phyloP scores from a whole-genome alignment of 768 basidiomycete species.

The Russula sp. region DNA sequence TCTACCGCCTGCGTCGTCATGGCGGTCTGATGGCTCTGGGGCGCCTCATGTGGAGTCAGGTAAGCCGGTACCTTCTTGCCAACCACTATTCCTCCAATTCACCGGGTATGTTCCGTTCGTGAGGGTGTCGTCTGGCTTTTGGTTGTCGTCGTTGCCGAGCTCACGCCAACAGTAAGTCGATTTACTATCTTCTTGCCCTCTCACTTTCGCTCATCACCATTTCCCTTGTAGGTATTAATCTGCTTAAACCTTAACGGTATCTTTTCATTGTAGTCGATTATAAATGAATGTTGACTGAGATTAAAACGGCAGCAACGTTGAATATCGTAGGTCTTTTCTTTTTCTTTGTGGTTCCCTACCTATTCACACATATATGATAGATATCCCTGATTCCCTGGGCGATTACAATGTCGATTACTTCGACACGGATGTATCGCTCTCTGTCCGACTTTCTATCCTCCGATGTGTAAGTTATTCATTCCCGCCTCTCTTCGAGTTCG shows the following conservation, averaged over 20 bases:
- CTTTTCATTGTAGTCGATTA: not conserved
- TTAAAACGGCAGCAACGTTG: not conserved
- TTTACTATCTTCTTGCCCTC: not conserved
- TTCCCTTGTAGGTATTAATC: not conserved
- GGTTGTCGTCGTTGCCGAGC: not conserved
- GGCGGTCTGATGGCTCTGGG: not conserved
- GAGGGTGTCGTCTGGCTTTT: constrained; percentile 1
- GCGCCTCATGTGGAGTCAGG: constrained; percentile 5
- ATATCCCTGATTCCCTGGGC: not conserved
- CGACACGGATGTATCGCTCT: constrained; percentile 3
- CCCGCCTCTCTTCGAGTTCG: not conserved
- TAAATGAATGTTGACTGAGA: not conserved
- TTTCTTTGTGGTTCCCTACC: not conserved
- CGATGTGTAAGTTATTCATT: not conserved
- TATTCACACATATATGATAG: not conserved
- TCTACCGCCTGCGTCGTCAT: not conserved
- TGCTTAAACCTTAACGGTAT: not conserved
- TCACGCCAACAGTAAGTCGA: not conserved
- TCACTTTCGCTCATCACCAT: not conserved
- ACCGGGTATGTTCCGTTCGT: not conserved
- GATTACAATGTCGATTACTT: not conserved
- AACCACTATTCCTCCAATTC: not conserved
- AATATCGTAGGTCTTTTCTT: not conserved
- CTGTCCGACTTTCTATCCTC: no score
- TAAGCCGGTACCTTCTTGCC: not conserved